A percentile compares a stretch with the other conserved stretches of the same genome.
Conservation (phyloP, 2,329 filamentous ascomycete genomes). For the Penicillium vulpinum region DNA sequence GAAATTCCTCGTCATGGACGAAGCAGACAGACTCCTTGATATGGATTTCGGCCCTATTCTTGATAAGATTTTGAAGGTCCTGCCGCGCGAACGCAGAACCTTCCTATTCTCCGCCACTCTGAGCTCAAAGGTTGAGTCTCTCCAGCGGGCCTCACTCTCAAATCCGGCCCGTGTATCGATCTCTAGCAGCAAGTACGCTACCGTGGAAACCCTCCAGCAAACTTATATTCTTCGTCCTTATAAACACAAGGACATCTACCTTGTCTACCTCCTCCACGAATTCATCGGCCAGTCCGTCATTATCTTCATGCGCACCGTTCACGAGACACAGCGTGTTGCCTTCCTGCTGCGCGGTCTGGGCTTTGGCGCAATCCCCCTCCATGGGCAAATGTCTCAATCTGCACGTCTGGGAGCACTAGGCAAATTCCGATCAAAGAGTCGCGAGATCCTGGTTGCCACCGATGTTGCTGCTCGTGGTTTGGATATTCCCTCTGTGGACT, state of each 20-base stretch:
- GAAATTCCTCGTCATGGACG: slow-evolving; percentile 83
- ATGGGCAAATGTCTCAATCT: slow-evolving; percentile 88
- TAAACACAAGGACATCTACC: slow-evolving; percentile 83
- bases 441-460: slow-evolving; percentile 83
- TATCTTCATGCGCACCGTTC: slow-evolving; percentile 88
- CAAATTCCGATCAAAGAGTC: slow-evolving; percentile 80
- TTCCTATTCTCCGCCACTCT: slow-evolving; percentile 95
- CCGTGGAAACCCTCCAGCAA: slow-evolving; percentile 83
- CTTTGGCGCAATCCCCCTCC: slow-evolving; percentile 86
- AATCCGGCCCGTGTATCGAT: slow-evolving; percentile 84
- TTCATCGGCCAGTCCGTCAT: slow-evolving; percentile 83
- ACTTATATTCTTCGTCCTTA: slow-evolving; percentile 84
- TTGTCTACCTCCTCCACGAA: slow-evolving; percentile 83
- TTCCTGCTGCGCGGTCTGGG: slow-evolving; percentile 81
- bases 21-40: slow-evolving; percentile 66
- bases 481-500: slow-evolving; percentile 87
- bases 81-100: slow-evolving; percentile 74
- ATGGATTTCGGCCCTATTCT: slow-evolving; percentile 91
- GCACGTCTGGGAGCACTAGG: slow-evolving; percentile 81
- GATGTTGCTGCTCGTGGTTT: slow-evolving; percentile 92
- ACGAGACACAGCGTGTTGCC: slow-evolving; percentile 82
- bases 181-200: slow-evolving; percentile 81
- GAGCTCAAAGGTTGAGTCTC: slow-evolving; percentile 85
- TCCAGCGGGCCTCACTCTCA: slow-evolving; percentile 84
- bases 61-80: slow-evolving; percentile 87